Evolutionary conservation across 1,284 basidiomycete species (phyloP), one percentile per base, ranked within the genome.

Genomic region (Heterobasidion annosum): DNA sequence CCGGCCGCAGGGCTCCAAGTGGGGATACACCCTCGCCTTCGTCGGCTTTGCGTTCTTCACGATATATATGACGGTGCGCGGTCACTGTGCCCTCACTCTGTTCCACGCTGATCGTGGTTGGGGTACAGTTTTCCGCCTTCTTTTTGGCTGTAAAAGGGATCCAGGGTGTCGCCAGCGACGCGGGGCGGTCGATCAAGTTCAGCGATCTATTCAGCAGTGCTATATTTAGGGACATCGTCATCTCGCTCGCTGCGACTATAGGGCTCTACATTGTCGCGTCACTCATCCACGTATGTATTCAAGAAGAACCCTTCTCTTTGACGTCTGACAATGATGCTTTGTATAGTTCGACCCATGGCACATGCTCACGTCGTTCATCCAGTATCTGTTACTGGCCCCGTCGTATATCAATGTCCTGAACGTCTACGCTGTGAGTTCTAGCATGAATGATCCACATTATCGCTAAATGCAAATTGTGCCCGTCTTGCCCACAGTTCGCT

Each of bases 351-450:
- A 98, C 69, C 93, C 94, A 13, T 91, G 93, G 85, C 91, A 96
- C 71, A 83, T 97, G 70, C 54, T 98, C 58, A 98, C 94, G 1
- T 93, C 90, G 63, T 95, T 95, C 65, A 59, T 88, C 7, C 93
- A 93, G 56, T 98, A 97, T 67, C 70, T 98, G 59, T 73, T 99
- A 15, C 75, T 98, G 56, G 85, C 86, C 1, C 91, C 92, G 3
- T 87, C 86, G n/a, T 95, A 93, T 63, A 83, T 95, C 69, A 93
- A 91, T 66, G 78, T 96, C 49, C 71, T 96, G 48, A 93, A 88
- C 67, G 82, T 94, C 83, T 91, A 60, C 65, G 85, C 71, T 35
- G 49, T 18, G 34, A 25, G 25, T 25, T 1, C 4, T 25, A 4
- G 25, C 25, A 25, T 25, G 25, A 5, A 25, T 25, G 25, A 25